A percentile compares a stretch with the other conserved stretches of the same genome.
Evolutionary conservation across 2,329 filamentous ascomycete genomes (phyloP).

Genomic region (Pleurostoma richardsiae): DNA sequence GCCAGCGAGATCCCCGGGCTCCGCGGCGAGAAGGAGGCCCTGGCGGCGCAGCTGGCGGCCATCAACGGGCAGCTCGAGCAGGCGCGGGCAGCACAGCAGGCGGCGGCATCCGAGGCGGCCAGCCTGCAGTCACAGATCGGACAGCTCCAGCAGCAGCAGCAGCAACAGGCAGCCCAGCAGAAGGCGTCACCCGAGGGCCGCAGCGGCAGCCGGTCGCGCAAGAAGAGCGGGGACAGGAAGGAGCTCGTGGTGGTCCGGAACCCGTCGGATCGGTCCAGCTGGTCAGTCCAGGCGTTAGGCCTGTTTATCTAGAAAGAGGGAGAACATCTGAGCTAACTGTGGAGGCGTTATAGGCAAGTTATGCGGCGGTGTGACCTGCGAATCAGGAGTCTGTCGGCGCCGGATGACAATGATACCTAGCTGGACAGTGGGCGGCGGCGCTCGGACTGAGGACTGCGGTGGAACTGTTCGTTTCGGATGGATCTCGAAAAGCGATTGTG

Average conservation of each 20-base stretch:
- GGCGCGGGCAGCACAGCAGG: slow-evolving; percentile 4
- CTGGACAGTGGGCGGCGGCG: too few species aligned
- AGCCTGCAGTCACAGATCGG: neutral
- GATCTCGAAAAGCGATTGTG: too few species aligned
- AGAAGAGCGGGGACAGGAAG: slow-evolving; percentile 3
- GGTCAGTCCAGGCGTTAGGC: neutral
- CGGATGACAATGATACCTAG: too few species aligned
- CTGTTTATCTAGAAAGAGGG: neutral
- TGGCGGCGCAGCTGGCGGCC: slow-evolving; percentile 8
- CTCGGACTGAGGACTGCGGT: too few species aligned
- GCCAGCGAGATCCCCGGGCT: slow-evolving; percentile 4
- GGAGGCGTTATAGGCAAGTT: slow-evolving; percentile 1
- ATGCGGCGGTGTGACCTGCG: slow-evolving; percentile 8
- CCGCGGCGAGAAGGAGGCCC: slow-evolving; percentile 4
- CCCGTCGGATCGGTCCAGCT: slow-evolving; percentile 4
- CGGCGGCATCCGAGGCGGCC: neutral
- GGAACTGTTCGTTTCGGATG: too few species aligned
- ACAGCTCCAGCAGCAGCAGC: neutral
- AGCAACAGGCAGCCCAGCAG: neutral
- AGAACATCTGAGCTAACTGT: neutral
- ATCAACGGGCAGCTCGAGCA: slow-evolving; percentile 10
- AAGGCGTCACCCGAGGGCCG: neutral
- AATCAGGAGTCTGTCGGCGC: too few species aligned
- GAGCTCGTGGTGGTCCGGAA: slow-evolving; percentile 10
- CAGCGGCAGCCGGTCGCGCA: neutral